These are phyloP conservation scores for Theobroma grandiflorum DNA, from an alignment of 441 rosid species.

Conservation along the genomic window DNA sequence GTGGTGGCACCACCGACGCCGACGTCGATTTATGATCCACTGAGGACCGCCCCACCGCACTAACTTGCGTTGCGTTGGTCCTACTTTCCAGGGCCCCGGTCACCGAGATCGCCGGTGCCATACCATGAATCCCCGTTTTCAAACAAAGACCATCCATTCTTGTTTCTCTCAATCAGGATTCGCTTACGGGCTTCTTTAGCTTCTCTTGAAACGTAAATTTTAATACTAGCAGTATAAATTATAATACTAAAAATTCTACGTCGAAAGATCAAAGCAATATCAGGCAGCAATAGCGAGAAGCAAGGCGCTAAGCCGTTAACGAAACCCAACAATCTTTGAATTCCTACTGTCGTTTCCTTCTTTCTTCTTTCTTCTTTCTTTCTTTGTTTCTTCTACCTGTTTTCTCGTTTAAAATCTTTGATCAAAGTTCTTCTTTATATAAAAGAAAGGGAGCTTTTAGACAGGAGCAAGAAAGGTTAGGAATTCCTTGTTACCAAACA, in stretches of 20 bases:
- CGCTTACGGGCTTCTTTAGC: neutral
- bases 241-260: neutral
- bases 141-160: slow-evolving; percentile 75
- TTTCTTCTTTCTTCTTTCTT: neutral
- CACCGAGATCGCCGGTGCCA: slow-evolving; percentile 62
- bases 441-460: slow-evolving; percentile 1
- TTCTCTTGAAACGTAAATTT: slow-evolving; percentile 1
- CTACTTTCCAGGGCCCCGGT: slow-evolving; percentile 56
- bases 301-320: slow-evolving; percentile 36
- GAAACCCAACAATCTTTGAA: slow-evolving; percentile 42
- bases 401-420: neutral
- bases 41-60: slow-evolving; percentile 50
- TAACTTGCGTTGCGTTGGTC: slow-evolving; percentile 49
- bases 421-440: neutral
- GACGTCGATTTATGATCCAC: slow-evolving; percentile 40
- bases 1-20: slow-evolving; percentile 43
- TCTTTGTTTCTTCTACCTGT: neutral
- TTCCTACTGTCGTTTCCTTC: slow-evolving; percentile 18
- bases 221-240: neutral
- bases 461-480: slow-evolving; percentile 7
- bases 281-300: slow-evolving; percentile 27
- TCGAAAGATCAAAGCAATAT: neutral
- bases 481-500: slow-evolving; percentile 30
- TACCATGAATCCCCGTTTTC: slow-evolving; percentile 65
- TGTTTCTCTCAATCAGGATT: neutral